Conservation (phyloP, 2,329 filamentous ascomycete genomes). For the Xylariaceae sp. region DNA sequence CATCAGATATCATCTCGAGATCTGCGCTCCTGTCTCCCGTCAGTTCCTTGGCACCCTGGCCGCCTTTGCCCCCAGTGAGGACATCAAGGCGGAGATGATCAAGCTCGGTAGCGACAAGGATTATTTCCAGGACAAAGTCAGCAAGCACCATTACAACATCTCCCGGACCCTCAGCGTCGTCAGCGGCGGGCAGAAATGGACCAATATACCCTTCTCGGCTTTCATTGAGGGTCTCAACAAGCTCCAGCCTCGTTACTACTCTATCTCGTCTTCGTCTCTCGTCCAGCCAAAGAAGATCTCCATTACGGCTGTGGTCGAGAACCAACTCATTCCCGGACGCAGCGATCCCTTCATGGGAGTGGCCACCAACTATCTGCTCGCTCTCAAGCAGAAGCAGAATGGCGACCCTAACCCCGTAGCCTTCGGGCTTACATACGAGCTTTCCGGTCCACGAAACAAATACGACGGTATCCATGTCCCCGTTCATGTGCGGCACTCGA, state of each 20-base stretch:
- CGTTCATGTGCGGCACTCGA: constrained; percentile 93
- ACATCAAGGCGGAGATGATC: constrained; percentile 78
- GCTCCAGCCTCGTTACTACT: constrained; percentile 97
- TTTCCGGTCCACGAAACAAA: constrained; percentile 88
- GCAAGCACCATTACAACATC: constrained; percentile 80
- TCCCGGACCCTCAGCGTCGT: constrained; percentile 73
- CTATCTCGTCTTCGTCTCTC: constrained; percentile 92
- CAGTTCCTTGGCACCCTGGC: constrained; percentile 86
- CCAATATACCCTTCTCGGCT: constrained; percentile 83
- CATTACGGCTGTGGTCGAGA: constrained; percentile 92
- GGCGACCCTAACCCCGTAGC: constrained; percentile 75
- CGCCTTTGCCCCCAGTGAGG: constrained; percentile 81
- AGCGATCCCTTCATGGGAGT: constrained; percentile 82
- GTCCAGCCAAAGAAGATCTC: constrained; percentile 94
- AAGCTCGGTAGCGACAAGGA: constrained; percentile 90
- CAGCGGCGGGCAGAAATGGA: constrained; percentile 70
- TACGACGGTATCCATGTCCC: constrained; percentile 94
- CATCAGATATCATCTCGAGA: constrained; percentile 92
- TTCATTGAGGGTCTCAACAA: constrained; percentile 92
- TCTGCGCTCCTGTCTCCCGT: constrained; percentile 89
- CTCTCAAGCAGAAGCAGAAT: constrained; percentile 94
- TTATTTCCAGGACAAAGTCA: constrained; percentile 84
- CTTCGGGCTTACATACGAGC: constrained; percentile 79
- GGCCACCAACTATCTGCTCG: constrained; percentile 92
- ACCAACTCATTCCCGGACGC: constrained; percentile 68